These are phyloP conservation scores for Aspergillus nanangensis DNA, from an alignment of 495 filamentous ascomycete species.

Conservation along the genomic window DNA sequence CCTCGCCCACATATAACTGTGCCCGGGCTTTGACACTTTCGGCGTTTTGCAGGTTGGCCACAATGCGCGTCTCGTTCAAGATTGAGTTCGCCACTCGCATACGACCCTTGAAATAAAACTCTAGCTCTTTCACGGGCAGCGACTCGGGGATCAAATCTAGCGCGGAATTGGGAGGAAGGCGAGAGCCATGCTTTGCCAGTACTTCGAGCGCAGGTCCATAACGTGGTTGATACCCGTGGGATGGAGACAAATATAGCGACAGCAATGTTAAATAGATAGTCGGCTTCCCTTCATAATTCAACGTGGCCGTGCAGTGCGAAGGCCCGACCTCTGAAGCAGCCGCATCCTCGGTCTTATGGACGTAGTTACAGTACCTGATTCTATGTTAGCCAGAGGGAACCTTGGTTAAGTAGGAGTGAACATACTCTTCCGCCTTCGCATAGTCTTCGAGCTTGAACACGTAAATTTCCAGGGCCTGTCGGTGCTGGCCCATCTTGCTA, in stretches of 20 bases:
- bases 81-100: conserved; percentile 83
- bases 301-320: conserved; percentile 28
- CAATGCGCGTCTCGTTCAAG: conserved; percentile 73
- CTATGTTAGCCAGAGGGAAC: conserved; percentile 10
- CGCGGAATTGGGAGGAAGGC: conserved; percentile 80
- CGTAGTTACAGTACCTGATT: conserved; percentile 79
- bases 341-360: conserved; percentile 58
- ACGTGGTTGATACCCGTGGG: conserved; percentile 65
- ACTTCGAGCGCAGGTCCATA: conserved; percentile 79
- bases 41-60: conserved; percentile 67
- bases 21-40: conserved; percentile 68
- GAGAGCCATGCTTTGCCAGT: conserved; percentile 84
- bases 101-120: conserved; percentile 86
- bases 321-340: conserved; percentile 29
- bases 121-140: conserved; percentile 72
- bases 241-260: conserved; percentile 84
- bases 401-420: neutral
- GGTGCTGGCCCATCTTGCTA: conserved; percentile 92
- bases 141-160: conserved; percentile 78
- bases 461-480: conserved; percentile 91
- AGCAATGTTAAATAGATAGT: conserved; percentile 90
- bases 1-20: conserved; percentile 62
- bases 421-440: conserved; percentile 86
- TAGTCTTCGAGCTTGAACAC: conserved; percentile 89
- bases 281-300: conserved; percentile 52